Conservation (phyloP, 306 rosid species). For the Astragalus membranaceus region DNA sequence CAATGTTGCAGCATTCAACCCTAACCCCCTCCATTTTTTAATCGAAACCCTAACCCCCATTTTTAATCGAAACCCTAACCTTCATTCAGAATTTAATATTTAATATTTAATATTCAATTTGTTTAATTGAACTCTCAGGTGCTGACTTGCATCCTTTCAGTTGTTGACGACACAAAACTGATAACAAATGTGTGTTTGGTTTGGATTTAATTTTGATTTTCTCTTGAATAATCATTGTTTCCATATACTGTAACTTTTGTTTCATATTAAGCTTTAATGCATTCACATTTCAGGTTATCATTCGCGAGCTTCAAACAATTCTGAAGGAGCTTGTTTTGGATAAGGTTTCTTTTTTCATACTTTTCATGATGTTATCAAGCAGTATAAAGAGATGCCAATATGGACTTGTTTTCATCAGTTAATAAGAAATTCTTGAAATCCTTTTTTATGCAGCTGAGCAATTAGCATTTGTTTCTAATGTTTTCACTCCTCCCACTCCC, state of each 20-base stretch:
- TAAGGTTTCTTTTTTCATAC: conserved; percentile 51
- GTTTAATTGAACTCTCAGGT: conserved; percentile 61
- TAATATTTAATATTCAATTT: not conserved
- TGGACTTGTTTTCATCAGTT: not conserved
- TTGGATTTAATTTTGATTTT: conserved; percentile 21
- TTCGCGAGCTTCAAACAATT: conserved; percentile 54
- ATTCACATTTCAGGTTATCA: conserved; percentile 52
- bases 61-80: no score
- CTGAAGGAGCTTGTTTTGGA: conserved; percentile 73
- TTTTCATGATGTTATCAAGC: not conserved
- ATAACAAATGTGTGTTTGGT: conserved; percentile 58
- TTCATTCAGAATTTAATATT: conserved; percentile 2
- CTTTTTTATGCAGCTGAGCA: not conserved
- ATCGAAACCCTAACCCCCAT: no score
- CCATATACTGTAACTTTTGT: not conserved
- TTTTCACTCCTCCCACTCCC: not conserved
- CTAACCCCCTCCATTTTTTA: no score
- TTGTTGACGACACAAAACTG: conserved; percentile 87
- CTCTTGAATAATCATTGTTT: conserved; percentile 4
- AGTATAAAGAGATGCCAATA: not conserved
- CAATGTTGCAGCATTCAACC: no score
- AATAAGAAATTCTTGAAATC: not conserved
- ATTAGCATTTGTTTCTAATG: not conserved
- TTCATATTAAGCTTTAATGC: conserved; percentile 14
- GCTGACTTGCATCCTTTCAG: conserved; percentile 68